Evolutionary conservation across 2,329 filamentous ascomycete species (phyloP).

Genomic region (Sporothrix inflata): DNA sequence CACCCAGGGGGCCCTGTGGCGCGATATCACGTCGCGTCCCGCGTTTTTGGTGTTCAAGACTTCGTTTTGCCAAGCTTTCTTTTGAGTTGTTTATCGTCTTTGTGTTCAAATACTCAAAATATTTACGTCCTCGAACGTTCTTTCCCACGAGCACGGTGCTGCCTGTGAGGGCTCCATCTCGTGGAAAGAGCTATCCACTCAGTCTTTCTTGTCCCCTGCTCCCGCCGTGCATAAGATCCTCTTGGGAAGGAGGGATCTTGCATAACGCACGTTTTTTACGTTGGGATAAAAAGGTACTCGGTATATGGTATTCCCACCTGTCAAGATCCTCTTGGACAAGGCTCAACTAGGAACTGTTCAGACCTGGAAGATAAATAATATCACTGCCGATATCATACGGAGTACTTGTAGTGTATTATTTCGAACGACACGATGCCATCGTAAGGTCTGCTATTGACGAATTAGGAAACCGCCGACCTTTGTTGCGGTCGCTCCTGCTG

Average conservation of each 20-base stretch:
- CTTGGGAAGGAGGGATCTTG: background rate
- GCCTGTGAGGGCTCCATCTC: background rate
- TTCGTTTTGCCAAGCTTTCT: background rate
- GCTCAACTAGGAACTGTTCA: background rate
- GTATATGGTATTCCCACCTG: background rate
- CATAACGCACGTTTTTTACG: conserved; percentile 15
- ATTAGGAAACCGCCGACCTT: background rate
- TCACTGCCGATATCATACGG: background rate
- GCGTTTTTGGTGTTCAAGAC: background rate
- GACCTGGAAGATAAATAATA: background rate
- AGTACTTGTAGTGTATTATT: too few relatives aligned
- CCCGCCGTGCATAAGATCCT: conserved; percentile 10
- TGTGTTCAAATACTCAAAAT: background rate
- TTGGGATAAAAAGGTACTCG: background rate
- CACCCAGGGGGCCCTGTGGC: background rate
- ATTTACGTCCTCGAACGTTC: background rate
- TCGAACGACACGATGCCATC: too few relatives aligned
- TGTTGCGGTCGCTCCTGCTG: background rate
- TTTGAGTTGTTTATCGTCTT: background rate
- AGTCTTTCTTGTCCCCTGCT: background rate
- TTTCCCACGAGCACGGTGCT: background rate
- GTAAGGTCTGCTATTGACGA: background rate
- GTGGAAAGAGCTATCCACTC: conserved; percentile 9
- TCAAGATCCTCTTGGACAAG: background rate
- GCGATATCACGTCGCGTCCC: conserved; percentile 8